phyloP scores from a whole-genome alignment of 2,329 filamentous ascomycete species.

The Fusarium sororula region DNA sequence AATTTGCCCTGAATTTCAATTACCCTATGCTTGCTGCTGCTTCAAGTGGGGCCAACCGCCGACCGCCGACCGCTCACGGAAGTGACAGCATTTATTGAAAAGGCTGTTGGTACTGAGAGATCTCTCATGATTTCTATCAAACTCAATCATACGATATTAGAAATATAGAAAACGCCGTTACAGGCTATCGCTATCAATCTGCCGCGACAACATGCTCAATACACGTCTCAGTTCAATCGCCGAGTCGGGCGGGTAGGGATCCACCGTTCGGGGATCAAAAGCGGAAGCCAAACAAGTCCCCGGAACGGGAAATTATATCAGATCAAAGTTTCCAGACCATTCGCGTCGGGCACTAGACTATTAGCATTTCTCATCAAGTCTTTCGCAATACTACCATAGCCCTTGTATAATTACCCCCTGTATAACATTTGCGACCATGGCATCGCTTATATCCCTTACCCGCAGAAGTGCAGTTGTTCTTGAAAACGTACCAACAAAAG shows the following conservation, averaged over 20 bases:
- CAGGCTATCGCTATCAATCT: not conserved
- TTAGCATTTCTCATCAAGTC: not conserved
- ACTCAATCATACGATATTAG: not conserved
- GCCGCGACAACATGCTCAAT: not conserved
- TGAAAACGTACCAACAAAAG: not conserved
- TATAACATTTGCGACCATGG: not conserved
- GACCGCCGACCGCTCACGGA: not conserved
- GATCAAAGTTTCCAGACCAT: not conserved
- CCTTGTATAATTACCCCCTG: not conserved
- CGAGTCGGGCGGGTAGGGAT: not conserved
- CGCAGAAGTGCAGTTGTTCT: not conserved
- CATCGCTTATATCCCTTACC: not conserved
- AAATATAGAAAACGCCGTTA: no score
- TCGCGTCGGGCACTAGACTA: slow-evolving; percentile 1
- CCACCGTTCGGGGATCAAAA: not conserved
- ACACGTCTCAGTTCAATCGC: not conserved
- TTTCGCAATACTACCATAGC: not conserved
- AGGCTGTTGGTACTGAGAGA: rapidly evolving
- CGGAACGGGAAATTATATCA: not conserved
- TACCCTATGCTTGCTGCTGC: not conserved
- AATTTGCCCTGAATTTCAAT: no score
- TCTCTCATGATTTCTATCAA: not conserved
- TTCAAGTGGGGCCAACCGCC: not conserved
- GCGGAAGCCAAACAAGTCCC: slow-evolving; percentile 10
- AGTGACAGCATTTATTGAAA: not conserved